phyloP scores from a whole-genome alignment of 129 eudicot species.

The Helianthus tuberosus region DNA sequence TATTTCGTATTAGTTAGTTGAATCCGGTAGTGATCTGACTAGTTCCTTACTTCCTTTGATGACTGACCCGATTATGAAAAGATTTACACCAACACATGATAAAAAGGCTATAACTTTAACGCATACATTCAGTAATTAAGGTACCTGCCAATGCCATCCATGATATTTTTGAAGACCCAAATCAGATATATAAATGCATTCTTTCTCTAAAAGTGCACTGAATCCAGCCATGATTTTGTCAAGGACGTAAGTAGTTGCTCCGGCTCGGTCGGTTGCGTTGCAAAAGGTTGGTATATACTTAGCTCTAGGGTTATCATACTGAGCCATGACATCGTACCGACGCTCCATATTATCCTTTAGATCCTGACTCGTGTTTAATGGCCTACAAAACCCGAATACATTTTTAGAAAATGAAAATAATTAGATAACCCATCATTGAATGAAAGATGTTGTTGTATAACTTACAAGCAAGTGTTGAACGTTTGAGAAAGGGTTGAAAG shows the following conservation, averaged over 20 bases:
- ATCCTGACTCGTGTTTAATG: constrained; percentile 23
- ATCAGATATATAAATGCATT: neutral
- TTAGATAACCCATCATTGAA: too few species aligned
- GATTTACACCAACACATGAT: too few species aligned
- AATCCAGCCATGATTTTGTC: constrained; percentile 39
- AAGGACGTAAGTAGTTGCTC: constrained; percentile 17
- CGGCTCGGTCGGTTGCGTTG: constrained; percentile 33
- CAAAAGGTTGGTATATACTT: constrained; percentile 23
- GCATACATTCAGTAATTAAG: too few species aligned
- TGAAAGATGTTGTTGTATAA: neutral
- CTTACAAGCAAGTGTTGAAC: constrained; percentile 49
- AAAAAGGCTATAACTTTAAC: too few species aligned
- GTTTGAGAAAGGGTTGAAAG: constrained; percentile 31
- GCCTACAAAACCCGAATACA: constrained; percentile 15
- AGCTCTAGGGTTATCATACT: constrained; percentile 28
- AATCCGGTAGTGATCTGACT: too few species aligned
- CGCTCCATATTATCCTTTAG: constrained; percentile 11
- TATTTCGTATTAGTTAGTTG: too few species aligned
- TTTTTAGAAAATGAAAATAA: neutral
- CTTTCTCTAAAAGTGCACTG: neutral
- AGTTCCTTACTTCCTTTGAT: too few species aligned
- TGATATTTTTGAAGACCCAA: neutral
- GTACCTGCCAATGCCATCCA: constrained; percentile 56
- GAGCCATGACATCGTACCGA: constrained; percentile 22
- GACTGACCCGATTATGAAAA: too few species aligned